phyloP scores from a whole-genome alignment of 164 flowering plant species.

The Litsea cubeba region DNA sequence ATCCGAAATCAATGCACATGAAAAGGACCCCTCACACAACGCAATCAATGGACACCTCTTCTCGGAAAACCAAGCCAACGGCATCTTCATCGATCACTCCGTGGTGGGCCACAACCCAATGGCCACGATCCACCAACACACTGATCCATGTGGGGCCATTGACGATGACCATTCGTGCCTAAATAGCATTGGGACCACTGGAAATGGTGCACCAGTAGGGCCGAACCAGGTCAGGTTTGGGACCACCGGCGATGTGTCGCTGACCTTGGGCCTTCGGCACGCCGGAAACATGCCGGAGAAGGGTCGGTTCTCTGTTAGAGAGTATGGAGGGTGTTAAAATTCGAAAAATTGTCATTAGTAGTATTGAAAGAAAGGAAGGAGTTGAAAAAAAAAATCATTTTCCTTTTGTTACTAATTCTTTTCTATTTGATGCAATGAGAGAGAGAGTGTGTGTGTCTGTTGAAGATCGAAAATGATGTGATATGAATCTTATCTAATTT shows the following conservation, averaged over 20 bases:
- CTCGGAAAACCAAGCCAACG: conserved; percentile 23
- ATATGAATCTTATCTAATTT: no score
- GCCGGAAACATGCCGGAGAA: conserved; percentile 71
- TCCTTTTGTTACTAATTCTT: background rate
- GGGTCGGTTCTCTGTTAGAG: conserved; percentile 34
- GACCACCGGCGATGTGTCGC: conserved; percentile 65
- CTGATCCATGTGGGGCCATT: background rate
- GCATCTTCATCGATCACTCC: background rate
- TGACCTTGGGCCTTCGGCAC: conserved; percentile 78
- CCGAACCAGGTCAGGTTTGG: conserved; percentile 3
- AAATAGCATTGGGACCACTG: conserved; percentile 22
- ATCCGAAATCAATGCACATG: conserved; percentile 33
- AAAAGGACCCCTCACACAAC: conserved; percentile 35
- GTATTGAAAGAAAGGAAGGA: background rate
- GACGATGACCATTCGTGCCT: background rate
- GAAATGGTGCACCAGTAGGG: conserved; percentile 37
- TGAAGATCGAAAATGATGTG: no score
- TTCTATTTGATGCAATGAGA: background rate
- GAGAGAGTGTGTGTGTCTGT: no score
- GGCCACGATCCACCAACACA: conserved; percentile 5
- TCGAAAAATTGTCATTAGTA: no score
- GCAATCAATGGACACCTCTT: conserved; percentile 26
- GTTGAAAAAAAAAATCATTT: conserved; percentile 1
- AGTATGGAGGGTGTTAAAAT: conserved; percentile 23
- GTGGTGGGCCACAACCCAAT: background rate